These are phyloP conservation scores for Eucommia ulmoides DNA, from an alignment of 257 asterid species.

Conservation along the genomic window DNA sequence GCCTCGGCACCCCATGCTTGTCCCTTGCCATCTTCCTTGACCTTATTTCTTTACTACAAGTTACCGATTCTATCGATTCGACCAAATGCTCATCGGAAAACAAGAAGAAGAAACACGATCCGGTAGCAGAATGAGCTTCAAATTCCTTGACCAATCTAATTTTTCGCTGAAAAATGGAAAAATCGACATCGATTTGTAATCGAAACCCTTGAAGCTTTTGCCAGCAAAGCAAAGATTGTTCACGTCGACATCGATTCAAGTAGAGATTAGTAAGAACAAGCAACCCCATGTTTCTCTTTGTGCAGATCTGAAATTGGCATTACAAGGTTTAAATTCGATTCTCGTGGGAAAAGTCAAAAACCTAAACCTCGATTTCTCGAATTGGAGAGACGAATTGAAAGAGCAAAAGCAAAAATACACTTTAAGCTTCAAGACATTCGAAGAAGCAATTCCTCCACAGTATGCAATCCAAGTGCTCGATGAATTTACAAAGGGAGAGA, in stretches of 20 bases:
- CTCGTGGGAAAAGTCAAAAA: conserved; percentile 22
- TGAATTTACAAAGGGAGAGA: conserved; percentile 67
- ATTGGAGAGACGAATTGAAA: conserved; percentile 61
- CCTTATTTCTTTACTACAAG: too few species aligned
- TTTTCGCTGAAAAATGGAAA: too few species aligned
- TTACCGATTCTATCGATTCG: too few species aligned
- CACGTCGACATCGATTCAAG: conserved; percentile 79
- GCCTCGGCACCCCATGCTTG: too few species aligned
- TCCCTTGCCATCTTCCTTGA: too few species aligned
- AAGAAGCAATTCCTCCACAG: conserved; percentile 68
- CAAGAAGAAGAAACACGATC: too few species aligned
- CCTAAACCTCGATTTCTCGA: conserved; percentile 30
- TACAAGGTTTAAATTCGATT: conserved; percentile 43
- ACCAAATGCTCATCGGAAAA: too few species aligned
- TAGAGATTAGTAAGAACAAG: conserved; percentile 80
- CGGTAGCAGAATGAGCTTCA: too few species aligned
- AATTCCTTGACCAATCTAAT: too few species aligned
- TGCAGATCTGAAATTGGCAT: conserved; percentile 49
- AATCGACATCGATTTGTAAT: too few species aligned
- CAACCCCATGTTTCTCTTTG: conserved; percentile 66
- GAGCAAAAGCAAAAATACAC: conserved; percentile 47
- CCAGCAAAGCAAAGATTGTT: conserved; percentile 75
- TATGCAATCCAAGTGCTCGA: conserved; percentile 62
- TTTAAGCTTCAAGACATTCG: conserved; percentile 44
- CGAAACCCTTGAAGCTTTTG: conserved; percentile 77